Conservation (phyloP, 495 filamentous ascomycete genomes). For the Tuber borchii region DNA sequence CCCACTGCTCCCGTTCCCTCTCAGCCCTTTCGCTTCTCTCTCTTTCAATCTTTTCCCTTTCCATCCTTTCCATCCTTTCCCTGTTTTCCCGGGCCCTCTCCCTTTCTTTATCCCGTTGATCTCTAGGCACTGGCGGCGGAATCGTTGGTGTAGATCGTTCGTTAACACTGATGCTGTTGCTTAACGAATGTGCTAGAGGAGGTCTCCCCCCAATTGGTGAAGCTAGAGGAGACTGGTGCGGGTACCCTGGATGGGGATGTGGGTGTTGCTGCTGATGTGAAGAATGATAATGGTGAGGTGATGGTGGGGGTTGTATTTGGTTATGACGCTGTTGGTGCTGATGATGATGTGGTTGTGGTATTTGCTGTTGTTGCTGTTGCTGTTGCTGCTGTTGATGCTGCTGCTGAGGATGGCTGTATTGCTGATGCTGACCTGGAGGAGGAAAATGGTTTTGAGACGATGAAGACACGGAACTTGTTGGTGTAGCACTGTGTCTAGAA, state of each 20-base stretch:
- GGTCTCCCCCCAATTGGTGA: conserved; percentile 35
- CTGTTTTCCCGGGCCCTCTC: conserved; percentile 43
- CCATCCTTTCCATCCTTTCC: conserved; percentile 7
- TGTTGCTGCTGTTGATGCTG: conserved; percentile 20
- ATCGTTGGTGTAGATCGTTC: conserved; percentile 32
- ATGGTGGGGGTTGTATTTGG: conserved; percentile 16
- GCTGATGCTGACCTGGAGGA: conserved; percentile 22
- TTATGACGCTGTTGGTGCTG: conserved; percentile 30
- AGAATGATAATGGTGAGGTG: conserved; percentile 18
- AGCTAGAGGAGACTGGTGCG: conserved; percentile 28
- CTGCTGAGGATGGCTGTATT: conserved; percentile 22
- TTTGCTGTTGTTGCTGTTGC: conserved; percentile 20
- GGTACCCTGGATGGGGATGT: conserved; percentile 32
- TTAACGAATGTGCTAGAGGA: conserved; percentile 26
- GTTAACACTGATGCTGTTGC: conserved; percentile 13
- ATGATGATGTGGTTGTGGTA: conserved; percentile 23
- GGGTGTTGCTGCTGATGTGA: conserved; percentile 20
- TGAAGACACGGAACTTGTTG: conserved; percentile 31
- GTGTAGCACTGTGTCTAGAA: conserved; percentile 26
- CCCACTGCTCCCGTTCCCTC: conserved; percentile 17
- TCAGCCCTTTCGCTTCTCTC: conserved; percentile 36
- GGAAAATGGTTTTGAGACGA: conserved; percentile 32
- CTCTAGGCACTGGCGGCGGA: conserved; percentile 12
- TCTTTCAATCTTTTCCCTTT: conserved; percentile 20
- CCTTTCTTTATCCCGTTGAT: conserved; percentile 24